Conservation (phyloP, 768 basidiomycete genomes). For the Coprinopsis marcescibilis region DNA sequence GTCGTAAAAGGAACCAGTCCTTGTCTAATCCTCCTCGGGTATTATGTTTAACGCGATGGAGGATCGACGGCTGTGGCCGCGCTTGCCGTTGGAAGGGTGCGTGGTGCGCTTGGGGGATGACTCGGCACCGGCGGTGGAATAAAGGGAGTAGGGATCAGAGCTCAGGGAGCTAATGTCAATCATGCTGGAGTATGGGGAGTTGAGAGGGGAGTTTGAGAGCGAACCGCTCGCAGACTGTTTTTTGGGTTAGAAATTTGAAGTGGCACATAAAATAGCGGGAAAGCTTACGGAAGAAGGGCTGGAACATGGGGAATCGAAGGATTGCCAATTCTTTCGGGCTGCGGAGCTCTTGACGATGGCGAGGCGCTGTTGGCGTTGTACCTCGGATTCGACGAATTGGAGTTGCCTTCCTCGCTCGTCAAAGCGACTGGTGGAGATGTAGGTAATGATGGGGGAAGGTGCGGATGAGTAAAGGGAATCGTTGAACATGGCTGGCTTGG, state of each 20-base stretch:
- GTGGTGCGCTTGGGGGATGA: not conserved
- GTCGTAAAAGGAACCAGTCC: not conserved
- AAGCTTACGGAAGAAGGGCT: conserved; percentile 9
- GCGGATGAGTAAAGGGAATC: conserved; percentile 20
- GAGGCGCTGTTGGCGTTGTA: conserved; percentile 45
- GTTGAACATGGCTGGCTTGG: conserved; percentile 15
- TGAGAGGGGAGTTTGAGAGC: conserved; percentile 5
- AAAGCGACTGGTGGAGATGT: conserved; percentile 25
- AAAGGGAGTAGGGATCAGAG: conserved; percentile 6
- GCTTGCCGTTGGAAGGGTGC: not conserved
- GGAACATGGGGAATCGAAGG: conserved; percentile 1
- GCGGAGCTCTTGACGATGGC: conserved; percentile 46
- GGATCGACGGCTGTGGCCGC: conserved; percentile 6
- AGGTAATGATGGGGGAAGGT: conserved; percentile 20
- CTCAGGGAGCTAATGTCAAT: conserved; percentile 9
- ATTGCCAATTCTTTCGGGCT: not conserved
- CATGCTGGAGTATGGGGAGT: conserved; percentile 4
- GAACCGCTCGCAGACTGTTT: conserved; percentile 1
- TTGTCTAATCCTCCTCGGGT: conserved; percentile 10
- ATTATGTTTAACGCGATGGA: conserved; percentile 6
- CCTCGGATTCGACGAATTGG: conserved; percentile 36
- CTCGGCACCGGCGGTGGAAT: conserved; percentile 1
- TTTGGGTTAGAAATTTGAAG: not conserved
- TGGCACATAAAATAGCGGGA: not conserved
- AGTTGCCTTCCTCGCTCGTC: conserved; percentile 41